Conservation (phyloP, 1,284 basidiomycete species). For the Rhizopogon parksii region DNA sequence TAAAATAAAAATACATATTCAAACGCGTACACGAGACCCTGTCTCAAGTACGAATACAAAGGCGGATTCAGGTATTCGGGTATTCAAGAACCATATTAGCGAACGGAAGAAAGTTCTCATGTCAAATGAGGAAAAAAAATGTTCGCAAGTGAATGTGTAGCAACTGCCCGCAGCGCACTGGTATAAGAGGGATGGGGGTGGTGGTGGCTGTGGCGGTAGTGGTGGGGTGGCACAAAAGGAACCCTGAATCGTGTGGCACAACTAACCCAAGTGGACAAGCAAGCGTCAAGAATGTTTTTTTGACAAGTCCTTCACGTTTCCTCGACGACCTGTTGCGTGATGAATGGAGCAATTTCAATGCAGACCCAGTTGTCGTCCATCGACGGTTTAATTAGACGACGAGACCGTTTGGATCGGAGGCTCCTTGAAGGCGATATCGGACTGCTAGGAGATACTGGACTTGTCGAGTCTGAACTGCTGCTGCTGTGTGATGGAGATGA, state of each 20-base stretch:
- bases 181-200: not conserved
- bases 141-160: not conserved
- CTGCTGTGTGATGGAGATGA: not conserved
- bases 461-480: not conserved
- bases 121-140: not conserved
- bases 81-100: not conserved
- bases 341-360: slow-evolving; percentile 34
- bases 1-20: not conserved
- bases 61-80: not conserved
- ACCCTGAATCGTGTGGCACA: not conserved
- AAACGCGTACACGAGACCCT: not conserved
- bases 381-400: slow-evolving; percentile 20
- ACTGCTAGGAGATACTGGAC: slow-evolving; percentile 2
- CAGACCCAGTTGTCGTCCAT: slow-evolving; percentile 34
- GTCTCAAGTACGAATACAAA: not conserved
- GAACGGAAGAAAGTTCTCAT: not conserved
- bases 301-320: not conserved
- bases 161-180: not conserved
- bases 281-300: not conserved
- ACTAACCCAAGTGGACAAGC: not conserved
- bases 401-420: slow-evolving; percentile 14
- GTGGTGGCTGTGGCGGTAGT: too few species aligned
- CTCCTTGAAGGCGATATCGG: slow-evolving; percentile 14
- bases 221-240: not conserved
- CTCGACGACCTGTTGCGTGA: slow-evolving; percentile 26